These are phyloP conservation scores for Claviceps pazoutovae DNA, from an alignment of 2,329 filamentous ascomycete genomes.

Conservation along the genomic window DNA sequence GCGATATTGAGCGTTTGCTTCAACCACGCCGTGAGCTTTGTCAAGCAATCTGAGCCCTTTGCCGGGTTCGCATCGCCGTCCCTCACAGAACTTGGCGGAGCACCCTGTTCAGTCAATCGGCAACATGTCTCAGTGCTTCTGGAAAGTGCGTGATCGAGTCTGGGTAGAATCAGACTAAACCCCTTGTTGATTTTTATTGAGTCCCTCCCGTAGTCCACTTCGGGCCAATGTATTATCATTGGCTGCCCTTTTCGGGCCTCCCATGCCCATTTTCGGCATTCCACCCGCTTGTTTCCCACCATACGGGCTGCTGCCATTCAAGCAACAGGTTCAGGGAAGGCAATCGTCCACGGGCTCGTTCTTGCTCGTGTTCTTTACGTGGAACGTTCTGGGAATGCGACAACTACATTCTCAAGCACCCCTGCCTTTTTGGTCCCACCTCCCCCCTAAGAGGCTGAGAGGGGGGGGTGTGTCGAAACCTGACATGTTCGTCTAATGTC, in stretches of 20 bases:
- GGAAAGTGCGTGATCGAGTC: slow-evolving; percentile 4
- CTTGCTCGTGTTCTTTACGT: background rate
- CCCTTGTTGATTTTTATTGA: slow-evolving; percentile 1
- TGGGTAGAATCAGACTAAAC: slow-evolving; percentile 2
- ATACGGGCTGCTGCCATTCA: background rate
- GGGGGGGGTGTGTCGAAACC: background rate
- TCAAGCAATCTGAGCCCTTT: background rate
- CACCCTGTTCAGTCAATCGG: background rate
- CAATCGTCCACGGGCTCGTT: background rate
- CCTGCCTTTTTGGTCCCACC: slow-evolving; percentile 1
- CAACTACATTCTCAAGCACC: slow-evolving; percentile 4
- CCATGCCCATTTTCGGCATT: slow-evolving; percentile 1
- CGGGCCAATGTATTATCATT: background rate
- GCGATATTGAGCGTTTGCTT: background rate
- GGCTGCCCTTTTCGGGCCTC: slow-evolving; percentile 1
- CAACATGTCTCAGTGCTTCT: background rate
- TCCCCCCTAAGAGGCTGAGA: background rate
- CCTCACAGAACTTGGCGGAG: slow-evolving; percentile 2
- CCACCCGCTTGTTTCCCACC: background rate
- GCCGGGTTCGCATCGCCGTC: background rate
- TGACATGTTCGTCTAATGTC: background rate
- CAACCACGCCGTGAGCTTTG: background rate
- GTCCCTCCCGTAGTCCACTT: background rate
- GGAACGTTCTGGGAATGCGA: slow-evolving; percentile 4
- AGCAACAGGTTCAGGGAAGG: background rate